Base-by-base conservation (phyloP, 1,139 yeast genomes). In the Kluyveromyces sp. region DNA sequence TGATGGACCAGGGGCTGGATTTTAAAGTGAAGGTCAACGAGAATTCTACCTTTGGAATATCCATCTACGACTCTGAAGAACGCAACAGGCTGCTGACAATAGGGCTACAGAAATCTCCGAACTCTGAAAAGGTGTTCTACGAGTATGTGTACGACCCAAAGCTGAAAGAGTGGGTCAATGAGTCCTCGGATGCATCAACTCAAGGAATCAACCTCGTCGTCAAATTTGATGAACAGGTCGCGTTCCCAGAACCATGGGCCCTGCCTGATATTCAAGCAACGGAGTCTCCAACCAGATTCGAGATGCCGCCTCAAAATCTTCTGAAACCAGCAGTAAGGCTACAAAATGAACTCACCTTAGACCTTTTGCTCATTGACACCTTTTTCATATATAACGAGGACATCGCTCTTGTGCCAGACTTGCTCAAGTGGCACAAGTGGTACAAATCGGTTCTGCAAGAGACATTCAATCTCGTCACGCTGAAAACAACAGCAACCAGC, bases 401-500 rank as follows among this genome's bases (percentile, higher is more conserved):
- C 36, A 43, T 59, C n/a, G 56, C 56, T 29, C 37, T 57, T 9
- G 38, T 57, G 4, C 26, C 43, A 8, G 65, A 61, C 35, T 46
- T 61, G 8, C 34, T 60, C 32, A 56, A 50, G 29, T 61, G 64
- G 64, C 36, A 53, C 20, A 40, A 46, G 13, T 61, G 66, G 66
- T 57, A 53, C 13, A 46, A 52, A 25, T 42, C 37, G 2, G 58
- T 61, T 2, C 40, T 61, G 6, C 41, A 46, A 12, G 49, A 44
- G 15, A 42, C 56, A 6, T 49, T 52, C 8, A 42, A 49, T 2
- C 34, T 49, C 2, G 29, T 58, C 7, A 46, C 32, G 4, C 25
- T n/a, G 25, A 39, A 18, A 7, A 16, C 12, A 17, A 3, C 20
- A 13, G 9, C n/a, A 40, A 16, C 22, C 39, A 13, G 35, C 32